Percentiles rank a stretch among this genome's conserved stretches.
phyloP scores from a whole-genome alignment of 2,329 filamentous ascomycete species.

The Microsporum ferrugineum region DNA sequence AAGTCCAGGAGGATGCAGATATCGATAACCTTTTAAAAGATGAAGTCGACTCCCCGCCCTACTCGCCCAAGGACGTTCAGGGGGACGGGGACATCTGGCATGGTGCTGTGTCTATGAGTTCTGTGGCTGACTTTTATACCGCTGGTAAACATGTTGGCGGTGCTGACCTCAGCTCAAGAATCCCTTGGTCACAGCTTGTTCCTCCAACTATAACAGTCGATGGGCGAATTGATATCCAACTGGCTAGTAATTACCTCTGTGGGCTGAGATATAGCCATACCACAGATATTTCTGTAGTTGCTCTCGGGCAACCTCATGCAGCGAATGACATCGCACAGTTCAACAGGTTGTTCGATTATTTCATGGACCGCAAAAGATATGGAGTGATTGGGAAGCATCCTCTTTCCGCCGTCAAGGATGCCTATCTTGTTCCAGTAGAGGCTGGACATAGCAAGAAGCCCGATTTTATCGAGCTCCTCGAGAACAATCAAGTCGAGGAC shows the following conservation, averaged over 20 bases:
- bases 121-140: conserved; percentile 62
- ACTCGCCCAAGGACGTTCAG: conserved; percentile 65
- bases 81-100: conserved; percentile 67
- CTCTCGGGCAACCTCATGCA: conserved; percentile 53
- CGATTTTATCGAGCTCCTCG: conserved; percentile 79
- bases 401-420: conserved; percentile 67
- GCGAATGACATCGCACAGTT: conserved; percentile 51
- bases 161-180: conserved; percentile 56
- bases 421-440: conserved; percentile 79
- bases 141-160: conserved; percentile 77
- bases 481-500: conserved; percentile 66
- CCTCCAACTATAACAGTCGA: conserved; percentile 55
- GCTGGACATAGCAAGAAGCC: conserved; percentile 58
- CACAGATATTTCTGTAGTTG: conserved; percentile 74
- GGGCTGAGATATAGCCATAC: conserved; percentile 69
- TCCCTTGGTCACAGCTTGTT: conserved; percentile 66
- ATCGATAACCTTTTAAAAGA: conserved; percentile 80
- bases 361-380: conserved; percentile 67
- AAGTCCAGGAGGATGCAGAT: conserved; percentile 61
- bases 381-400: conserved; percentile 74
- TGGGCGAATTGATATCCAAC: conserved; percentile 61
- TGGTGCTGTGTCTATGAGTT: conserved; percentile 64
- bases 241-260: conserved; percentile 84
- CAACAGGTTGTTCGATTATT: conserved; percentile 74
- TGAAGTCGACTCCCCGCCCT: conserved; percentile 65